A percentile compares a stretch with the other conserved stretches of the same genome.
Conservation (phyloP, 73 alveolate genomes). For the Paramecium biaurelia region DNA sequence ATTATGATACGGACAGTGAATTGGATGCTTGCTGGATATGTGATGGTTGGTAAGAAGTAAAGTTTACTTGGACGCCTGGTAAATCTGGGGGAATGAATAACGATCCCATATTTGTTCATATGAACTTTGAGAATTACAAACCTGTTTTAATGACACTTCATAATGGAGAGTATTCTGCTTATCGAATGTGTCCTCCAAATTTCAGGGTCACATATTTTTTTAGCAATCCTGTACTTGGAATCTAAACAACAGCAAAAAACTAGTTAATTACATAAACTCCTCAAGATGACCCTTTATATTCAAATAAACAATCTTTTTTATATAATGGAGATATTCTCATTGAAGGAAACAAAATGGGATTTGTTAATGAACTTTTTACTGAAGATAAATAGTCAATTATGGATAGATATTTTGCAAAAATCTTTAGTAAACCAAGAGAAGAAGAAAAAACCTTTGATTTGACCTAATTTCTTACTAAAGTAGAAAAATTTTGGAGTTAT, state of each 20-base stretch:
- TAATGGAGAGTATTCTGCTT: conserved; percentile 45
- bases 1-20: background rate
- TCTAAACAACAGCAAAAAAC: conserved; percentile 8
- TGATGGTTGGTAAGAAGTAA: conserved; percentile 63
- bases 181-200: conserved; percentile 66
- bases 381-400: conserved; percentile 13
- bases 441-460: conserved; percentile 53
- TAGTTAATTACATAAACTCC: conserved; percentile 35
- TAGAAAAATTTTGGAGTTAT: conserved; percentile 41
- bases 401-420: conserved; percentile 30
- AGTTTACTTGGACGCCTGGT: conserved; percentile 55
- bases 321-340: conserved; percentile 47
- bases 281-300: background rate
- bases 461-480: background rate
- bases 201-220: conserved; percentile 26
- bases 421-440: conserved; percentile 56
- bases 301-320: background rate
- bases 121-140: conserved; percentile 47
- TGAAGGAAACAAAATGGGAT: conserved; percentile 43
- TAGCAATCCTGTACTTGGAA: conserved; percentile 53
- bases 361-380: conserved; percentile 22
- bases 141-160: conserved; percentile 52
- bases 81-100: conserved; percentile 40
- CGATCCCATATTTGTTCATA: conserved; percentile 57
- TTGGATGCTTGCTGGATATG: conserved; percentile 60